phyloP scores from a whole-genome alignment of 192 early-diverging fungal species.

The Podila verticillata region DNA sequence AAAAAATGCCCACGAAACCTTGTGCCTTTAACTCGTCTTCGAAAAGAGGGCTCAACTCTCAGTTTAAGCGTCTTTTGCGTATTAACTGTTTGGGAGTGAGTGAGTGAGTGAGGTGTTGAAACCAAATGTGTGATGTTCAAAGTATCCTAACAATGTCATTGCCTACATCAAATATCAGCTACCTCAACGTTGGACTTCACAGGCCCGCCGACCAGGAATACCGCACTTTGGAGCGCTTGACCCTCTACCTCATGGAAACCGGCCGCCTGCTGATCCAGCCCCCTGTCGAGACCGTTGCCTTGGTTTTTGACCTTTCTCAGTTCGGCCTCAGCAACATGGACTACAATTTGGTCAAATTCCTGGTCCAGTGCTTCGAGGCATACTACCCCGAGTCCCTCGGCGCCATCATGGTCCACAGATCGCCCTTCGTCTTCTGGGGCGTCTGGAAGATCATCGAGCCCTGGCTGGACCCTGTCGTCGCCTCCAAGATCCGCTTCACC shows the following conservation, averaged over 20 bases:
- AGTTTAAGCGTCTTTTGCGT: too few relatives aligned
- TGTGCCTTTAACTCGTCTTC: too few relatives aligned
- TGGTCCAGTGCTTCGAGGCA: slow-evolving; percentile 79
- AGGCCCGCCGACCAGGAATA: slow-evolving; percentile 62
- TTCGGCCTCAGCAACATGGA: slow-evolving; percentile 43
- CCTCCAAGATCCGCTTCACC: slow-evolving; percentile 81
- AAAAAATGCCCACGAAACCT: too few relatives aligned
- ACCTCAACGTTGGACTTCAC: slow-evolving; percentile 59
- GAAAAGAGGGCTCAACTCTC: too few relatives aligned
- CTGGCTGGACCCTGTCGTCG: slow-evolving; percentile 89
- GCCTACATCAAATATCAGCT: slow-evolving; percentile 42
- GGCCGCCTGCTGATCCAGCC: slow-evolving; percentile 63
- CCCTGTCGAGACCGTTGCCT: slow-evolving; percentile 63
- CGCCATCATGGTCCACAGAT: slow-evolving; percentile 77
- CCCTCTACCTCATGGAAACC: slow-evolving; percentile 78
- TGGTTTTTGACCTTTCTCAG: slow-evolving; percentile 41
- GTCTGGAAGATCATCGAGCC: slow-evolving; percentile 85
- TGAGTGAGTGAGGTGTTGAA: too few relatives aligned
- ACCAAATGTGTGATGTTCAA: not conserved
- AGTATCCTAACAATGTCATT: not conserved
- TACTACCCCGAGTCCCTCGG: slow-evolving; percentile 92
- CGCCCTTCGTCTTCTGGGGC: slow-evolving; percentile 87
- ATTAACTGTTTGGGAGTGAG: too few relatives aligned
- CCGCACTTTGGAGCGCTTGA: slow-evolving; percentile 67
- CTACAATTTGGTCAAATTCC: slow-evolving; percentile 66